phyloP scores from a whole-genome alignment of 2,329 filamentous ascomycete genomes.

The Botrytis fragariae region DNA sequence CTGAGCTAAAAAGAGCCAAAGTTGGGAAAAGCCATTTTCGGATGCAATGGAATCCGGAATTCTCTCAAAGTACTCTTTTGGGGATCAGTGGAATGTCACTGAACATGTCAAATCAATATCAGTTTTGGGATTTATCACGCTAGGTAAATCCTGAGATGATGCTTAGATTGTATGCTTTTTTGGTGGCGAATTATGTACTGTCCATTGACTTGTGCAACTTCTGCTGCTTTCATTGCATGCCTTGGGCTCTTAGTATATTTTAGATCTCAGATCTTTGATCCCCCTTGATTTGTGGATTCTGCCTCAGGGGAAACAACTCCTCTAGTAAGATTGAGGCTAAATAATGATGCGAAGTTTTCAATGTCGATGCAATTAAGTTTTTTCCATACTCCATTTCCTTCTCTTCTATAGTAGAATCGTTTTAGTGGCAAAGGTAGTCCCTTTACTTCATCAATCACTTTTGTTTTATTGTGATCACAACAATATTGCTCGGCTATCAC shows the following conservation, averaged over 20 bases:
- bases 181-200: neutral
- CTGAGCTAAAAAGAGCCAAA: neutral
- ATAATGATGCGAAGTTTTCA: neutral
- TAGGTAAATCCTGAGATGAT: neutral
- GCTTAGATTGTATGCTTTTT: neutral
- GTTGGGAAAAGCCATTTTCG: neutral
- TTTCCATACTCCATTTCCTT: neutral
- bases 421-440: neutral
- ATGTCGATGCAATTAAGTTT: neutral
- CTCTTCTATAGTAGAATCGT: too few species aligned
- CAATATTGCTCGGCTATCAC: neutral
- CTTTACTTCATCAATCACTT: neutral
- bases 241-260: neutral
- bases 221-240: neutral
- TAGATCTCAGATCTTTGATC: neutral
- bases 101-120: neutral
- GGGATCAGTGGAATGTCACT: neutral
- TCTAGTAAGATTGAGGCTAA: neutral
- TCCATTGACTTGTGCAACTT: too few species aligned
- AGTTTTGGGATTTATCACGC: neutral
- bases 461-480: neutral
- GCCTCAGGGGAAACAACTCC: neutral
- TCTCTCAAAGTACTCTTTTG: neutral
- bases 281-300: neutral
- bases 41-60: neutral